phyloP scores from a whole-genome alignment of 768 basidiomycete species.

The Gymnopilus dilepis region DNA sequence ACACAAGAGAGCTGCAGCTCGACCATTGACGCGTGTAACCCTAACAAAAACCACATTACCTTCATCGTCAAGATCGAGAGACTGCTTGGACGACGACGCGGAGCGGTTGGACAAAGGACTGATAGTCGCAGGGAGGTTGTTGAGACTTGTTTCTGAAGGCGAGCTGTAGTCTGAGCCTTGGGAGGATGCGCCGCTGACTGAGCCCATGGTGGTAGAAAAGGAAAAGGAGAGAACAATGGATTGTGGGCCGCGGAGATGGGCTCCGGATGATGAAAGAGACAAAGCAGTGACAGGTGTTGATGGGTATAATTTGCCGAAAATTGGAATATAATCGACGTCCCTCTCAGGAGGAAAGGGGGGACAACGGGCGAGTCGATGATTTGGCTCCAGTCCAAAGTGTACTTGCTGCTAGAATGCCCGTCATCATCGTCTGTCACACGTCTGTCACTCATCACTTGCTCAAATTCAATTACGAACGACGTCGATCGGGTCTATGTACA shows the following conservation, averaged over 20 bases:
- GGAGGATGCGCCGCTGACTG: conserved; percentile 41
- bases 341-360: conserved; percentile 33
- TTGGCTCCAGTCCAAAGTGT: conserved; percentile 30
- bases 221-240: conserved; percentile 26
- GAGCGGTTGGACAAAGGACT: conserved; percentile 33
- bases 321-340: conserved; percentile 55
- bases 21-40: conserved; percentile 13
- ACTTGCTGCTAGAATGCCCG: conserved; percentile 18
- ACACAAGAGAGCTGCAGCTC: conserved; percentile 16
- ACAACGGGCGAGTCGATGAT: conserved; percentile 22
- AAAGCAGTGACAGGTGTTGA: conserved; percentile 35
- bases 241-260: conserved; percentile 55
- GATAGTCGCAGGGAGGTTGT: conserved; percentile 42
- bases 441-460: conserved; percentile 21
- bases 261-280: too few relatives aligned
- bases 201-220: conserved; percentile 33
- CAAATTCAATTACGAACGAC: background rate
- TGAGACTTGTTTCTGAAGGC: conserved; percentile 38
- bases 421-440: conserved; percentile 23
- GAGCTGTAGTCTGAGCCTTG: conserved; percentile 37
- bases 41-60: conserved; percentile 49
- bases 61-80: conserved; percentile 65
- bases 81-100: conserved; percentile 60
- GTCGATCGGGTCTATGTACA: background rate
- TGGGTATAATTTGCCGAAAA: conserved; percentile 41